Evolutionary conservation across 768 basidiomycete genomes (phyloP), one percentile per base, ranked within the genome.

Genomic region (Leccinum longicurvipes): DNA sequence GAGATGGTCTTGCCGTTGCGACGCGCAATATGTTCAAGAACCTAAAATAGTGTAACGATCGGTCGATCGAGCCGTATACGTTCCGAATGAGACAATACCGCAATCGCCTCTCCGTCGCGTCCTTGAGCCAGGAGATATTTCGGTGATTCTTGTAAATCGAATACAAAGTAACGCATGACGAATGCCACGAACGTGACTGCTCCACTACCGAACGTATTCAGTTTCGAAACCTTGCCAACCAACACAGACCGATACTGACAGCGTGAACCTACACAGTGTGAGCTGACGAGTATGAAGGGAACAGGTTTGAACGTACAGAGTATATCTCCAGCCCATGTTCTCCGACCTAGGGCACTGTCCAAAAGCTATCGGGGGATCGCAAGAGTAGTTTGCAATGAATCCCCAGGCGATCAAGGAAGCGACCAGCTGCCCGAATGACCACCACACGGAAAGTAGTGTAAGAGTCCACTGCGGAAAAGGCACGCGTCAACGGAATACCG

Each of bases 251-350:
- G 6, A 56, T 19, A 57, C 74, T 63, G 53, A 78, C 78, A 79
- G 64, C n/a, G 72, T 74, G 60, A 72, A 74, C 42, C 77, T 79
- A 54, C 25, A 44, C 17, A 17, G 2, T 5, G 32, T 62, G 29
- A 60, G 17, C 29, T 4, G 32, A 36, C 19, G 51, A 46, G 36
- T 34, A 39, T 17, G 4, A 9, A 24, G 2, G 31, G 19, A 17
- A 24, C 29, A 32, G 0, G 4, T 9, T 56, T 28, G 19, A 11
- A 60, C 64, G 2, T 67, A 81, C 75, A 79, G 67, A 21, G 76
- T 75, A 63, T 83, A 84, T 66, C 83, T 72, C 83, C 83, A 85
- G 11, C 84, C 84, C 77, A 80, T 82, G 59, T 85, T 85, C 58
- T 76, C 68, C 0, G 68, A 71, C 55, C 75, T 76, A 3, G 72